Base-by-base conservation (phyloP, 352 stramenopile species). In the Phytophthora fragariae region DNA sequence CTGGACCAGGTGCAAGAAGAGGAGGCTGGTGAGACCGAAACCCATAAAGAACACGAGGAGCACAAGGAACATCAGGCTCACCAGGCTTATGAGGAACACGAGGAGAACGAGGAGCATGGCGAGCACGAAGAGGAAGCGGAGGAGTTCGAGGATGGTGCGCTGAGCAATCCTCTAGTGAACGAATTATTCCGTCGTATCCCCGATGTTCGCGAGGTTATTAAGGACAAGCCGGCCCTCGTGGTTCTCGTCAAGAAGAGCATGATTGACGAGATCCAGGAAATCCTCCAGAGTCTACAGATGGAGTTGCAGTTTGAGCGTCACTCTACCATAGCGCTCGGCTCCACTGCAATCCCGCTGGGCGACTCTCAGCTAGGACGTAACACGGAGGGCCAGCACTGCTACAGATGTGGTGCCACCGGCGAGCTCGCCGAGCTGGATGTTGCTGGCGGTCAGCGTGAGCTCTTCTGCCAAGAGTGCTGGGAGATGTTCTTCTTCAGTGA, bases 231-330 rank as follows among this genome's bases (percentile, higher is more conserved):
- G 7, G 79, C 86, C 7, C 70, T 82, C 54, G 72, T 83, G 50
- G 79, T 94, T 44, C 60, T 94, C 31, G 73, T 82, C 57, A 94
- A 94, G 72, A 92, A 91, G 67, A 77, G 68, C 17, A 88, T 92
- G 74, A 80, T 94, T 35, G 87, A 92, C 52, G 87, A 94, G 70
- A 92, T 94, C 68, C 84, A 94, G 57, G 84, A 94, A 49, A 94
- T 92, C 52, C 81, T 92, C 14, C 73, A 88, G 58, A 90, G 79
- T 60, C 78, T 94, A 31, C 85, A 94, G 73, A 94, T 94, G 85
- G 87, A 92, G 65, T 61, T 85, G 46, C 87, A 92, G 53, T 92
- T 94, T 61, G 87, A 94, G 66, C 85, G 87, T 19, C 87, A 92
- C 75, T 94, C 87, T 27, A 79, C 81, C 29, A 72, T 90, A 46